A percentile compares a stretch with the other conserved stretches of the same genome.
These are phyloP conservation scores for Sporisorium scitamineum DNA, from an alignment of 1,284 basidiomycete species.

Conservation along the genomic window DNA sequence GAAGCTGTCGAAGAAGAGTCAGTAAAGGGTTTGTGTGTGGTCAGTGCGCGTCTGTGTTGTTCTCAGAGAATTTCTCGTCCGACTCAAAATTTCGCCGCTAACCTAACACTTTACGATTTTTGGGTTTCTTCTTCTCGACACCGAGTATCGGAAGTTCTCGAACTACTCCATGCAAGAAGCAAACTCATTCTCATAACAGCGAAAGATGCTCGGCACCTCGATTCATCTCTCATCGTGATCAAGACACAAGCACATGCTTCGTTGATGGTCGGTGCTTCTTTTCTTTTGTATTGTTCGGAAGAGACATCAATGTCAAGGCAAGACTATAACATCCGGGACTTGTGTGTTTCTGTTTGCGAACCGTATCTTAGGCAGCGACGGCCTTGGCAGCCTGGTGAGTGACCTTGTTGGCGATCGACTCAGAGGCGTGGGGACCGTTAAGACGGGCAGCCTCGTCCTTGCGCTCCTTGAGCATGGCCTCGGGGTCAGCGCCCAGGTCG, in stretches of 20 bases:
- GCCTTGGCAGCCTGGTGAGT: conserved; percentile 15
- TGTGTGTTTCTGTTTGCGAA: too few relatives aligned
- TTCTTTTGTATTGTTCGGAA: conserved; percentile 17
- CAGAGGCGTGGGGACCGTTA: conserved; percentile 23
- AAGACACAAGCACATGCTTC: neutral
- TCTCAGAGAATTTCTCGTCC: conserved; percentile 24
- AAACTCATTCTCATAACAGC: too few relatives aligned
- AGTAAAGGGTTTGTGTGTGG: conserved; percentile 4
- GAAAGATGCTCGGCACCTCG: neutral
- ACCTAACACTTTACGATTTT: neutral
- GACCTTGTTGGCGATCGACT: conserved; percentile 4
- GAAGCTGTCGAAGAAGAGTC: neutral
- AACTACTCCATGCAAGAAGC: too few relatives aligned
- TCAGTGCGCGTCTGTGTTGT: conserved; percentile 27
- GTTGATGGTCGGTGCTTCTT: neutral
- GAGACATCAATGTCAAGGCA: neutral
- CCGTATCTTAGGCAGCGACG: conserved; percentile 37
- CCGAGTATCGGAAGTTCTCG: neutral
- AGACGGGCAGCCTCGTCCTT: conserved; percentile 36
- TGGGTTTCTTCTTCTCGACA: neutral
- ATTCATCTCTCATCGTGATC: too few relatives aligned
- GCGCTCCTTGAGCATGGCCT: conserved; percentile 59
- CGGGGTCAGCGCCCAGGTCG: conserved; percentile 70
- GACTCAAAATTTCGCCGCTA: conserved; percentile 3
- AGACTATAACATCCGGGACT: neutral